Evolutionary conservation across 371 early-diverging fungal genomes (phyloP), one percentile per base, ranked within the genome.

Genomic region (Fennellomyces sp.): DNA sequence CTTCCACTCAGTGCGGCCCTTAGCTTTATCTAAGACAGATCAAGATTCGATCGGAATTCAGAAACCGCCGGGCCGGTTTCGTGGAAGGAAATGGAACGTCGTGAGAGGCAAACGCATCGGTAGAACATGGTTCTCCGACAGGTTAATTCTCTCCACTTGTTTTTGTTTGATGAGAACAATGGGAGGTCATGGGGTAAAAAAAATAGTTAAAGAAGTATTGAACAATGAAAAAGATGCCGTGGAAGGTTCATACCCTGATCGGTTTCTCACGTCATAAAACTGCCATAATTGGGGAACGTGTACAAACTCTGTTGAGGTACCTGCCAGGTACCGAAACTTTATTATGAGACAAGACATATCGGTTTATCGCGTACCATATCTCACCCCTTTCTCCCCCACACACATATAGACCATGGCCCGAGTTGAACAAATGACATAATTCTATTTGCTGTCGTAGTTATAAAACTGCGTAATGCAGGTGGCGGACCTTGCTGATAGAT

Each of bases 41-140:
- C 52, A 52, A 52, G 52, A 52, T 52, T 52, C 21, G 5, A 6
- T 60, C 13, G 70, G 70, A 17, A 59, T 62, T 41, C 60, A 69
- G 29, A 62, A 47, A 15, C 56, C 50, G 23, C 47, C 54, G n/a
- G 52, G 60, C 7, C 60, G 60, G 21, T 57, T 62, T 41, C 19
- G 41, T 41, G 6, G 19, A 41, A 41, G 41, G 3, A 19, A 17
- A 38, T 6, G 13, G 17, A n/a, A n/a, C n/a, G n/a, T n/a, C n/a
- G n/a, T n/a, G n/a, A n/a, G n/a, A n/a, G n/a, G n/a, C n/a, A n/a
- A n/a, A n/a, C n/a, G n/a, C n/a, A n/a, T n/a, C n/a, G n/a, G n/a
- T n/a, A n/a, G n/a, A n/a, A n/a, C n/a, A n/a, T n/a, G n/a, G n/a
- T n/a, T n/a, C n/a, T n/a, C n/a, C n/a, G n/a, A n/a, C n/a, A n/a